phyloP scores from a whole-genome alignment of 2,329 filamentous ascomycete species.

The Aureobasidium sp. region DNA sequence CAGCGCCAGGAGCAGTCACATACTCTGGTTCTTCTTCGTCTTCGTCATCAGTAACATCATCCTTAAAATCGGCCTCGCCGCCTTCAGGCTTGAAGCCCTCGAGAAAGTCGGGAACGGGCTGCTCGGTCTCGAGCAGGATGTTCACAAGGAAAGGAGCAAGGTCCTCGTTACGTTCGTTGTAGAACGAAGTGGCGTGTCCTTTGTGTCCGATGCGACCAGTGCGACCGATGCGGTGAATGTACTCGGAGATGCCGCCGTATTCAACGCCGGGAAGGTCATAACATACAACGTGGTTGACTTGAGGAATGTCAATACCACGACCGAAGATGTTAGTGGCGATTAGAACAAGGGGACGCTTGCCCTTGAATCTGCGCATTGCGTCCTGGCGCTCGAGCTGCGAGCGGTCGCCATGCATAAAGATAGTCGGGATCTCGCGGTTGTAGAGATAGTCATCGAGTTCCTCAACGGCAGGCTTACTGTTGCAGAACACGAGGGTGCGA shows the following conservation, averaged over 20 bases:
- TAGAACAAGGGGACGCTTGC: no score
- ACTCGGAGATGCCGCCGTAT: constrained; percentile 87
- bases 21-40: constrained; percentile 15
- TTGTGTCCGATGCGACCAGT: constrained; percentile 88
- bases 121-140: constrained; percentile 70
- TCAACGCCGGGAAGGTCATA: constrained; percentile 71
- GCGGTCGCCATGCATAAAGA: constrained; percentile 77
- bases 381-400: constrained; percentile 90
- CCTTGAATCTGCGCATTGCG: no score
- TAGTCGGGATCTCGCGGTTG: no score
- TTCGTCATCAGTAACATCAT: constrained; percentile 45
- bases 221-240: constrained; percentile 89
- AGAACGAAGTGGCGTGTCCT: constrained; percentile 85
- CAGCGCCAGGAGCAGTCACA: constrained; percentile 19
- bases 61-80: constrained; percentile 44
- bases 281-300: constrained; percentile 89
- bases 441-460: constrained; percentile 81
- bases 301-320: constrained; percentile 80
- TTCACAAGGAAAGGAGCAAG: constrained; percentile 70
- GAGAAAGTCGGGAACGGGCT: constrained; percentile 78
- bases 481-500: constrained; percentile 89
- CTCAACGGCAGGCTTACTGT: constrained; percentile 70
- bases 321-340: constrained; percentile 82
- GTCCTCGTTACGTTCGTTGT: constrained; percentile 67
- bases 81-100: constrained; percentile 55